phyloP scores from a whole-genome alignment of 352 stramenopile species.

The Pythium myriotylum region DNA sequence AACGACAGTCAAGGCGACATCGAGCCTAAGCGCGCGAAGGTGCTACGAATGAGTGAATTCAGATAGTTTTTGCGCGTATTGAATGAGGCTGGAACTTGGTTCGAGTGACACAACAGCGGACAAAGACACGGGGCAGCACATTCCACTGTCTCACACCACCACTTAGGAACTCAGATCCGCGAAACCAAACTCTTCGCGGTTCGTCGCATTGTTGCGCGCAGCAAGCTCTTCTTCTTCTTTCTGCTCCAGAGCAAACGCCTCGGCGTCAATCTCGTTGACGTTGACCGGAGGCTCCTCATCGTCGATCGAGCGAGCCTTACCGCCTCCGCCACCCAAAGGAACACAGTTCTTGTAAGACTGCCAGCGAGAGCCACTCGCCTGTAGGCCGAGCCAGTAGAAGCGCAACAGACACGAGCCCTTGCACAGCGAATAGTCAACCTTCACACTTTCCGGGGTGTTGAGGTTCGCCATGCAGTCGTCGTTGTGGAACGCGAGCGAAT shows the following conservation, averaged over 20 bases:
- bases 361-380: constrained; percentile 1
- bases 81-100: no score
- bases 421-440: constrained; percentile 22
- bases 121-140: no score
- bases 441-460: background rate
- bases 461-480: constrained; percentile 21
- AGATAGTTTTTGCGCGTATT: no score
- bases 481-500: constrained; percentile 18
- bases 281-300: background rate
- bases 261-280: background rate
- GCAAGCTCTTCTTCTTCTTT: background rate
- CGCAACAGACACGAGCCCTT: constrained; percentile 12
- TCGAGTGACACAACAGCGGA: no score
- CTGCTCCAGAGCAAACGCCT: background rate
- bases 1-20: no score
- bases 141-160: no score
- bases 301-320: constrained; percentile 4
- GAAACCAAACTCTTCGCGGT: no score
- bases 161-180: no score
- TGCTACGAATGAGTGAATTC: no score
- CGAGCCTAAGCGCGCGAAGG: no score
- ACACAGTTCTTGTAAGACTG: constrained; percentile 10
- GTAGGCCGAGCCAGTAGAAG: constrained; percentile 28
- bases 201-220: background rate
- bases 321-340: background rate